Evolutionary conservation across 371 early-diverging fungal species (phyloP), one percentile per base, ranked within the genome.

Genomic region (Mortierella sp.): DNA sequence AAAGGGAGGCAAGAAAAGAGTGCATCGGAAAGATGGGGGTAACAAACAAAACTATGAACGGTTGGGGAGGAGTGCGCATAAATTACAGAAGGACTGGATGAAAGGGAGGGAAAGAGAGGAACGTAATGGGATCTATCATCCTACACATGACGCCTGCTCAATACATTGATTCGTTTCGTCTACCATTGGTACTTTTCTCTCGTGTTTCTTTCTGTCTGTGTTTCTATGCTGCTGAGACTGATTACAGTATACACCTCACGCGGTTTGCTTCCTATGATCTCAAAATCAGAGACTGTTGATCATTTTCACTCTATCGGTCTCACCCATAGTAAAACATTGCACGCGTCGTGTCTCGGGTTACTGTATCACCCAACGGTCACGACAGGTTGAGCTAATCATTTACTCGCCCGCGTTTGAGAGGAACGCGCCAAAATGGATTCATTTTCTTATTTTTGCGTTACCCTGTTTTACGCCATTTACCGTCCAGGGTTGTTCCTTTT

Each of bases 321-420:
- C 63, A 63, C 28, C 34, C 63, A 19, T 34, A 19, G 34, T 63
- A 63, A 63, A 28, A 34, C 63, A 63, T 28, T 2, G 19, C 31
- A 31, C 63, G 63, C 38, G 63, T 60, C 3, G 16, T 50, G 50
- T 50, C 50, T 50, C 50, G 42, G 42, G 42, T 1, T 38, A 55
- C 55, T n/a, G n/a, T 55, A n/a, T 55, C 55, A 57, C 58, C 58
- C 10, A 57, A 57, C 58, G 28, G 63, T 63, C 63, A 63, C 34
- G 38, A 8, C 21, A 55, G 55, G n/a, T 55, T 9, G 16, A 1
- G 28, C 14, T 14, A 5, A 28, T 14, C 28, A 14, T 8, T 55
- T 58, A 58, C 60, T 63, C 63, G 63, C 63, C 63, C 31, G 14
- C 28, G 4, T 9, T 9, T 28, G 16, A 50, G 50, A 50, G 48